Evolutionary conservation across 768 basidiomycete genomes (phyloP).

Genomic region (Russula earlei): DNA sequence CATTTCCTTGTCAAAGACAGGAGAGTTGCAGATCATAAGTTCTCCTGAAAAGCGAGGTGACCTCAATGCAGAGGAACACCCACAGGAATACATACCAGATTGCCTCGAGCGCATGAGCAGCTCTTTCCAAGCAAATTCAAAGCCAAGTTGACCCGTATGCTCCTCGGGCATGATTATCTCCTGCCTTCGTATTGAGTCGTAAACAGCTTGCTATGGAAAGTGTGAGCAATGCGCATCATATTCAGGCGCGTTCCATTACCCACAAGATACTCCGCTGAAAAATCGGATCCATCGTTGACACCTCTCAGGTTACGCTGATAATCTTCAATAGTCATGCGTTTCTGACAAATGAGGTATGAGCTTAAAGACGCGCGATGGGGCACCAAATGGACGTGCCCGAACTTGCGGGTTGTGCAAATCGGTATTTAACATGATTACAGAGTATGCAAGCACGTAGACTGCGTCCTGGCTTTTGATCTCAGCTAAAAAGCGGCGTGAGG

Average conservation of each 20-base stretch:
- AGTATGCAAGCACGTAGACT: conserved; percentile 88
- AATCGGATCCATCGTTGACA: conserved; percentile 79
- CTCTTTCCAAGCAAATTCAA: conserved; percentile 99
- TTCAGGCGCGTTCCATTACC: conserved; percentile 19
- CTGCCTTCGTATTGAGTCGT: conserved; percentile 85
- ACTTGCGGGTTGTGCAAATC: conserved; percentile 94
- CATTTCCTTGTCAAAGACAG: conserved; percentile 82
- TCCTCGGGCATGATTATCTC: conserved; percentile 99
- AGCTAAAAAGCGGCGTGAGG: conserved; percentile 33
- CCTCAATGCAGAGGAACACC: background rate
- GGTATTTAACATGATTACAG: conserved; percentile 97
- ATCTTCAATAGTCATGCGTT: conserved; percentile 95
- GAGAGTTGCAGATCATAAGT: conserved; percentile 69
- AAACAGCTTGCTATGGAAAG: conserved; percentile 62
- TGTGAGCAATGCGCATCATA: background rate
- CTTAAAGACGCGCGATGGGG: background rate
- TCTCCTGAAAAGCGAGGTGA: conserved; percentile 34
- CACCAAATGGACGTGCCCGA: conserved; percentile 42
- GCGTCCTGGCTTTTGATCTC: conserved; percentile 90
- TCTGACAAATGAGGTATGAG: conserved; percentile 36
- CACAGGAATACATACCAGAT: conserved; percentile 45
- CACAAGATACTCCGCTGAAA: conserved; percentile 80
- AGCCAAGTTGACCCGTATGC: conserved; percentile 91
- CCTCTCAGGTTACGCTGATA: conserved; percentile 88
- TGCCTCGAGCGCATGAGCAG: conserved; percentile 71